Percentiles rank a stretch among this genome's conserved stretches.
Evolutionary conservation across 2,329 filamentous ascomycete genomes (phyloP).

Genomic region (Fusarium sp.): DNA sequence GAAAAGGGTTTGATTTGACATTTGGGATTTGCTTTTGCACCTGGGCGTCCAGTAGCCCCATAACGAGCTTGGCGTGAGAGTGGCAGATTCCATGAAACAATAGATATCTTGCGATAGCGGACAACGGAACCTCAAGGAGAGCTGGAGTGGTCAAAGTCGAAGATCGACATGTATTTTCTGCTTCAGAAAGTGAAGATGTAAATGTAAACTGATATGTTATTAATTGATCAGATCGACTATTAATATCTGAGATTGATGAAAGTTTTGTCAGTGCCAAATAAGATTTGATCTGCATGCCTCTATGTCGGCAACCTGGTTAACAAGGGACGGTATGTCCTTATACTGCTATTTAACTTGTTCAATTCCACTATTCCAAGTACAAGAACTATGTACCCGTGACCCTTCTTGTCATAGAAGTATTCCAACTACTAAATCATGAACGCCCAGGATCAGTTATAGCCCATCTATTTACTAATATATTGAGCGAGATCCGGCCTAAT

Average conservation of each 20-base stretch:
- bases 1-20: conserved; percentile 45
- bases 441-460: conserved; percentile 2
- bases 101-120: conserved; percentile 34
- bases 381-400: too few species aligned
- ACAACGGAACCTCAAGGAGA: conserved; percentile 10
- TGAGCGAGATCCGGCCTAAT: conserved; percentile 9
- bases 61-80: conserved; percentile 37
- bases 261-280: conserved; percentile 2
- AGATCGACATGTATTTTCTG: conserved; percentile 14
- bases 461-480: background rate
- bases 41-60: conserved; percentile 20
- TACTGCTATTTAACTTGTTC: too few species aligned
- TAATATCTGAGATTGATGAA: conserved; percentile 3
- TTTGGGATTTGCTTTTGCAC: conserved; percentile 42
- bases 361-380: too few species aligned
- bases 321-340: too few species aligned
- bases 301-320: too few species aligned
- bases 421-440: conserved; percentile 8
- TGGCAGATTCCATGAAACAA: conserved; percentile 34
- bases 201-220: conserved; percentile 38
- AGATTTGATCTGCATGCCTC: background rate
- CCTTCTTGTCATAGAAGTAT: background rate
- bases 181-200: conserved; percentile 29
- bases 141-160: conserved; percentile 16
- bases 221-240: conserved; percentile 35